A percentile compares a stretch with the other conserved stretches of the same genome.
These are phyloP conservation scores for Bruguiera parviflora DNA, from an alignment of 345 rosid species.

Conservation along the genomic window DNA sequence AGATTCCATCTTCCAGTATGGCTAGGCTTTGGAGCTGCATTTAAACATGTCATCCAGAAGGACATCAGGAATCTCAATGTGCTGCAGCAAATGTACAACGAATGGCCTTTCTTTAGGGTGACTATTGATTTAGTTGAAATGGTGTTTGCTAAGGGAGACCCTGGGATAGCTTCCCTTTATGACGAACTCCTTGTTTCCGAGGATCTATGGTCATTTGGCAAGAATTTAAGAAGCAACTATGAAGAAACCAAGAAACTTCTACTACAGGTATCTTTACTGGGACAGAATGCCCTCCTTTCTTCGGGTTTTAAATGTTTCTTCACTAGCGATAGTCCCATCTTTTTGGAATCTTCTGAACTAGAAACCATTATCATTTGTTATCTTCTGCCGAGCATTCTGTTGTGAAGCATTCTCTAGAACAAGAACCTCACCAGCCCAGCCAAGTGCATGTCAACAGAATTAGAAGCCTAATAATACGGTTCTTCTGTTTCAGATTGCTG, in stretches of 20 bases:
- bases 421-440: conserved; percentile 23
- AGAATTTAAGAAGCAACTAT: conserved; percentile 57
- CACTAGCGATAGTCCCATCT: neutral
- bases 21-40: conserved; percentile 97
- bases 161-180: conserved; percentile 76
- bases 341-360: too few relatives aligned
- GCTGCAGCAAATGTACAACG: conserved; percentile 87
- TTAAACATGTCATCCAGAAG: conserved; percentile 61
- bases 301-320: neutral
- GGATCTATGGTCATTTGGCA: conserved; percentile 78
- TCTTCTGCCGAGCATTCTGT: too few relatives aligned
- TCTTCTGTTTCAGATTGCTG: conserved; percentile 59
- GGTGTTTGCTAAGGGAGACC: conserved; percentile 99
- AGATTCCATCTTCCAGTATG: conserved; percentile 98
- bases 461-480: neutral
- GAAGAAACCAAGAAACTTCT: conserved; percentile 81
- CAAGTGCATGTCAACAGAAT: neutral
- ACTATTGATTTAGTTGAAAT: conserved; percentile 95
- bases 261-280: conserved; percentile 58
- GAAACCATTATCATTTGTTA: too few relatives aligned
- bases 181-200: conserved; percentile 87
- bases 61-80: conserved; percentile 70
- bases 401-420: too few relatives aligned
- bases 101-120: conserved; percentile 96
- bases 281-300: neutral